Evolutionary conservation across 768 basidiomycete species (phyloP).

Genomic region (Leucosporidium scottii): DNA sequence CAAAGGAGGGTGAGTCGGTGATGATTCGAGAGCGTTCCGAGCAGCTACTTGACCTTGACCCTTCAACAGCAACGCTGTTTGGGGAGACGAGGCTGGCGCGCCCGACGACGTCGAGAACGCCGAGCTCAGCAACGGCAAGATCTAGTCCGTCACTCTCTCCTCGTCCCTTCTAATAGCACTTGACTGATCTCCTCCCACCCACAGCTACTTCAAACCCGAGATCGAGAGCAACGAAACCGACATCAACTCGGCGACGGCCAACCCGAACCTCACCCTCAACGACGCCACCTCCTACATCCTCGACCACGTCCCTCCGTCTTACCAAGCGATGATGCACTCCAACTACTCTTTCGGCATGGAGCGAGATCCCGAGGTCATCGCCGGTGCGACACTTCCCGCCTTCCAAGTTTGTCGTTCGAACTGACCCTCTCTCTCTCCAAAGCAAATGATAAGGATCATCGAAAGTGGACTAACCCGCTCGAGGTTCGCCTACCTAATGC

Average conservation of each 20-base stretch:
- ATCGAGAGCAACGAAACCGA: slow-evolving; percentile 17
- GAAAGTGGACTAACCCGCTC: slow-evolving; percentile 74
- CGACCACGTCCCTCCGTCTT: slow-evolving; percentile 59
- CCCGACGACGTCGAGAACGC: slow-evolving; percentile 66
- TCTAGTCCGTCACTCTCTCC: slow-evolving; percentile 9
- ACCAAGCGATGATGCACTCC: slow-evolving; percentile 65
- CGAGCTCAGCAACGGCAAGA: slow-evolving; percentile 25
- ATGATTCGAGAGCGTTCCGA: too few species aligned
- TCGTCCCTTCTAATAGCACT: neutral
- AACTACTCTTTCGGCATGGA: slow-evolving; percentile 92
- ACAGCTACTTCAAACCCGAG: slow-evolving; percentile 30
- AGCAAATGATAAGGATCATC: slow-evolving; percentile 65
- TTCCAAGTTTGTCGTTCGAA: too few species aligned
- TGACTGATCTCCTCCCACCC: too few species aligned
- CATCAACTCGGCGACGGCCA: slow-evolving; percentile 29
- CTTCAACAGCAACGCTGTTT: slow-evolving; percentile 69
- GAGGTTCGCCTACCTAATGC: slow-evolving; percentile 63
- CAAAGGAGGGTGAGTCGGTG: slow-evolving; percentile 30
- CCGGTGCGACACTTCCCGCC: too few species aligned
- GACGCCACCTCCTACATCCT: slow-evolving; percentile 73
- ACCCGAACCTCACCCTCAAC: slow-evolving; percentile 66
- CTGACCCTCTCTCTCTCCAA: too few species aligned
- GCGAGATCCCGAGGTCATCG: slow-evolving; percentile 58
- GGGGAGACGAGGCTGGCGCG: slow-evolving; percentile 69
- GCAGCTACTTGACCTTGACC: too few species aligned